Conservation (phyloP, 2,329 filamentous ascomycete species). For the Paracamarosporium sp. region DNA sequence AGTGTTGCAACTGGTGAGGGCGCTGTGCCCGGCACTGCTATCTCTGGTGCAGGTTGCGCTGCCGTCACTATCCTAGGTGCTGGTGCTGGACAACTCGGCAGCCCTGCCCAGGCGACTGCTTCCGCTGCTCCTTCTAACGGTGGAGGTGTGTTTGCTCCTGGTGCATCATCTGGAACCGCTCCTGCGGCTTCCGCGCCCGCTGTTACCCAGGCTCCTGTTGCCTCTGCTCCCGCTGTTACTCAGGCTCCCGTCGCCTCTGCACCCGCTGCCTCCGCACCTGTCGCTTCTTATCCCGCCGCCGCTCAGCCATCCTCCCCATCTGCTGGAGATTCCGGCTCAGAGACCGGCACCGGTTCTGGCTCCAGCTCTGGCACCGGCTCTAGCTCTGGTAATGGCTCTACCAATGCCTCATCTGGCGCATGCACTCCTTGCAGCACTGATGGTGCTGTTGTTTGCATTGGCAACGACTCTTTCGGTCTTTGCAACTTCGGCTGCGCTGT, state of each 20-base stretch:
- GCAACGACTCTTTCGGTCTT: slow-evolving; percentile 50
- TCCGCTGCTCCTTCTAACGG: neutral
- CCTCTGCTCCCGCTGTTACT: slow-evolving; percentile 15
- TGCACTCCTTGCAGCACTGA: slow-evolving; percentile 48
- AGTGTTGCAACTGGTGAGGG: slow-evolving; percentile 46
- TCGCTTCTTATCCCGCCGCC: slow-evolving; percentile 15
- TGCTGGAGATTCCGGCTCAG: neutral
- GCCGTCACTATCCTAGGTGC: slow-evolving; percentile 36
- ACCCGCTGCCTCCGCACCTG: slow-evolving; percentile 15
- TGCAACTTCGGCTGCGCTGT: slow-evolving; percentile 54
- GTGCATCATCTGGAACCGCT: slow-evolving; percentile 31
- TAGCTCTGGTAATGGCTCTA: slow-evolving; percentile 17
- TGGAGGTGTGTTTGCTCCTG: slow-evolving; percentile 34
- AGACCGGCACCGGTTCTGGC: slow-evolving; percentile 11
- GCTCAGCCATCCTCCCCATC: slow-evolving; percentile 20
- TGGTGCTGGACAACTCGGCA: slow-evolving; percentile 36
- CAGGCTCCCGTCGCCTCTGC: slow-evolving; percentile 10
- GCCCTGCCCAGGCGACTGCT: slow-evolving; percentile 20
- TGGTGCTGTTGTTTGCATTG: slow-evolving; percentile 54
- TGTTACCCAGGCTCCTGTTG: slow-evolving; percentile 10
- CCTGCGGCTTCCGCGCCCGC: neutral
- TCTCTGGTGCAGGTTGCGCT: slow-evolving; percentile 37
- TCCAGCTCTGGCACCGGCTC: too few relatives aligned
- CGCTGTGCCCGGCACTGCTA: slow-evolving; percentile 39
- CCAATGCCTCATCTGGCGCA: slow-evolving; percentile 17